phyloP scores from a whole-genome alignment of 352 stramenopile species.

The Globisporangium middletonii region DNA sequence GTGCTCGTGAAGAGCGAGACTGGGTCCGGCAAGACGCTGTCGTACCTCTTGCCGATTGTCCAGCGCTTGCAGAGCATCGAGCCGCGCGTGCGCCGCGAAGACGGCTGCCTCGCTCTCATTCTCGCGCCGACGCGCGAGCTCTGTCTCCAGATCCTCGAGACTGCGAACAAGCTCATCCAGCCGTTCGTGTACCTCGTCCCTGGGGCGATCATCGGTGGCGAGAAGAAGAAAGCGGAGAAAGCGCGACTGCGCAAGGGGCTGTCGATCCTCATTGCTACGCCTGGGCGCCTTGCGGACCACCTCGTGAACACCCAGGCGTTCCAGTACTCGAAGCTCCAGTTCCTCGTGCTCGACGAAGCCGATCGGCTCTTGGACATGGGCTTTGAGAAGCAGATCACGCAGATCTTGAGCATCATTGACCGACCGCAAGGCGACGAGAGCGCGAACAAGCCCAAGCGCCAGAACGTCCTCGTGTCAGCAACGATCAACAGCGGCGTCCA shows the following conservation, averaged over 20 bases:
- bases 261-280: constrained; percentile 97
- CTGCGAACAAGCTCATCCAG: constrained; percentile 91
- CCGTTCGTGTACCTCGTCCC: constrained; percentile 88
- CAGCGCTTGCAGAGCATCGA: constrained; percentile 76
- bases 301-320: constrained; percentile 95
- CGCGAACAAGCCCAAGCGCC: constrained; percentile 16
- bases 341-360: constrained; percentile 98
- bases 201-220: constrained; percentile 91
- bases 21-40: constrained; percentile 95
- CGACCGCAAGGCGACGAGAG: constrained; percentile 61
- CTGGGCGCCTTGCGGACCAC: constrained; percentile 94
- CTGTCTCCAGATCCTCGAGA: constrained; percentile 94
- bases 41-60: constrained; percentile 94
- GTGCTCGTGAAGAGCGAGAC: constrained; percentile 96
- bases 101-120: constrained; percentile 90
- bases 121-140: constrained; percentile 94
- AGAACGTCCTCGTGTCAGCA: constrained; percentile 86
- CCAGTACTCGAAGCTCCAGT: constrained; percentile 84
- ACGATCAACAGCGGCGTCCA: constrained; percentile 85
- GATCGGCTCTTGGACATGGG: constrained; percentile 99
- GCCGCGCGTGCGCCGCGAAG: constrained; percentile 66
- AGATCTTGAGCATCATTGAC: constrained; percentile 95
- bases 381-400: constrained; percentile 98
- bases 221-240: constrained; percentile 90
- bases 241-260: constrained; percentile 87